phyloP scores from a whole-genome alignment of 352 stramenopile species.

The Globisporangium rhizosaccharum region DNA sequence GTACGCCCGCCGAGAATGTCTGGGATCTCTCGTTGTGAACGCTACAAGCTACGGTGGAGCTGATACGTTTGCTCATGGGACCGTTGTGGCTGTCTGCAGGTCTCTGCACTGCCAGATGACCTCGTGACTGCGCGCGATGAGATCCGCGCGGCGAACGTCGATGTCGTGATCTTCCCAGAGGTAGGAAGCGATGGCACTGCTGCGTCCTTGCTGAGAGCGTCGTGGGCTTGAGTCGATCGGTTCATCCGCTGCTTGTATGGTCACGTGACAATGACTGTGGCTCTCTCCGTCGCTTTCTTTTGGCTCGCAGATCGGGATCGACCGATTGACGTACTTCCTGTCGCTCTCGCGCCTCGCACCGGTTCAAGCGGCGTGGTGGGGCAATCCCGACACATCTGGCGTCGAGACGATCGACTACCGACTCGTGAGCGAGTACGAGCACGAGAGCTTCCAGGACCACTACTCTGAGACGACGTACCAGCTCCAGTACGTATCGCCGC shows the following conservation, averaged over 20 bases:
- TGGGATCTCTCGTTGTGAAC: background rate
- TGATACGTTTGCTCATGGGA: too few species aligned
- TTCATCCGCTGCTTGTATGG: too few species aligned
- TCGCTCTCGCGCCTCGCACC: conserved; percentile 58
- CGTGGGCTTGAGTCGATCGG: too few species aligned
- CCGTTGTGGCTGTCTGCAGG: conserved; percentile 17
- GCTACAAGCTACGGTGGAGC: too few species aligned
- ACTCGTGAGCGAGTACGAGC: conserved; percentile 62
- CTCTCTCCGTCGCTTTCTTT: background rate
- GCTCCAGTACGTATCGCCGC: conserved; percentile 40
- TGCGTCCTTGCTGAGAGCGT: too few species aligned
- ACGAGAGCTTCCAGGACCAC: conserved; percentile 32
- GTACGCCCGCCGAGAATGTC: conserved; percentile 11
- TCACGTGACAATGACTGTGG: background rate
- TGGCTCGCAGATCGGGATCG: conserved; percentile 51
- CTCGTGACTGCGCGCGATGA: conserved; percentile 34
- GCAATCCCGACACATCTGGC: conserved; percentile 65
- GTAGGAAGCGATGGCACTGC: conserved; percentile 15
- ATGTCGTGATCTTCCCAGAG: conserved; percentile 71
- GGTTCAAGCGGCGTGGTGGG: conserved; percentile 72
- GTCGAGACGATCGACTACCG: conserved; percentile 66
- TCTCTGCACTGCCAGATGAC: conserved; percentile 50
- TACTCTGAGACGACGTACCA: conserved; percentile 49
- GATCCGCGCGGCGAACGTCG: conserved; percentile 42
- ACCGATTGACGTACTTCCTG: conserved; percentile 76